Evolutionary conservation across 495 filamentous ascomycete species (phyloP), one percentile per base, ranked within the genome.

Genomic region (Hyphodiscus hymeniophilus): DNA sequence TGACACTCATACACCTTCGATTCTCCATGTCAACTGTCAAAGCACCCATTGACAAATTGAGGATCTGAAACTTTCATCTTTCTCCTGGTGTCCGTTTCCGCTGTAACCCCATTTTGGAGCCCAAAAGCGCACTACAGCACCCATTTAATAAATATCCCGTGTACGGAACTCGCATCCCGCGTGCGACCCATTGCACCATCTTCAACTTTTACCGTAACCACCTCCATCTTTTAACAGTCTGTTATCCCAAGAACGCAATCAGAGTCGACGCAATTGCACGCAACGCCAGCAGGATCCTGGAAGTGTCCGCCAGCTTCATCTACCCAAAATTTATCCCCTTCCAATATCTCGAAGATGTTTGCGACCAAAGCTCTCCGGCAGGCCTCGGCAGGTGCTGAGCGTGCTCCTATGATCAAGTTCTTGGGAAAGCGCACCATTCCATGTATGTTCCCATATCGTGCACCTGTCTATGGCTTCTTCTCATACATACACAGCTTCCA

Each of bases 371-470:
- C 69, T 55, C 73, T 91, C 48, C 77, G 81, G 58, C 75, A 79
- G 56, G 80, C 79, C 56, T 74, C 79, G 58, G 69, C 70, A 45
- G 66, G 75, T 57, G 71, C 68, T 50, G 74, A 77, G 63, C 82
- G 87, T 51, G 84, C 77, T 33, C 88, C 88, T 43, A 69, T 94
- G 66, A 98, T 98, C 61, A 81, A 82, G 53, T 98, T 98, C 71
- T 54, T 97, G 38, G 92, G 92, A 62, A 92, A 89, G 73, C 83
- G 92, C 47, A 72, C 81, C 20, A 70, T 79, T 53, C 91, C 90
- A 56, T 66, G 91, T 95, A 75, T 41, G 84, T 74, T 23, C 38
- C 11, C 31, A 16, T 26, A n/a, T 22, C 18, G 30, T 35, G n/a
- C 34, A 20, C 45, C 33, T 35, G 16, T 18, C 46, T 43, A 50